A percentile compares a stretch with the other conserved stretches of the same genome.
phyloP scores from a whole-genome alignment of 768 basidiomycete species.

The Tylopilus felleus region DNA sequence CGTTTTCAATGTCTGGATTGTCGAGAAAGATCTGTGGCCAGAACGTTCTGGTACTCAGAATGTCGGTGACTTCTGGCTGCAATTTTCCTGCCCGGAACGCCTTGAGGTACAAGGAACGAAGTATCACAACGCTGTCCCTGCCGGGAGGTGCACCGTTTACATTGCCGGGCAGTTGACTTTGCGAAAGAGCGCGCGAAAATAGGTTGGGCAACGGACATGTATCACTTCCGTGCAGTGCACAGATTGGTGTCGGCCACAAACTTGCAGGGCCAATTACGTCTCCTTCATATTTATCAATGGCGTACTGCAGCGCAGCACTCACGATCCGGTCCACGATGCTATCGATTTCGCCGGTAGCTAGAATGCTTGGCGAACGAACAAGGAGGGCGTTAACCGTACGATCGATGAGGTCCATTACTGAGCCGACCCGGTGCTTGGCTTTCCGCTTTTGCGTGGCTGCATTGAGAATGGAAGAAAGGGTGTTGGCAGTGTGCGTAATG shows the following conservation, averaged over 20 bases:
- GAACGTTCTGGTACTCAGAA: constrained; percentile 57
- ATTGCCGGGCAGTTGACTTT: constrained; percentile 22
- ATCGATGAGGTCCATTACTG: constrained; percentile 77
- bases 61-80: constrained; percentile 55
- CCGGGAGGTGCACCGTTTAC: constrained; percentile 2
- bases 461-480: constrained; percentile 52
- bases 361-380: constrained; percentile 41
- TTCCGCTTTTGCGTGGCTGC: constrained; percentile 47
- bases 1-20: constrained; percentile 69
- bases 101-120: constrained; percentile 52
- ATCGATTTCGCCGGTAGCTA: constrained; percentile 64
- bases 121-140: constrained; percentile 18
- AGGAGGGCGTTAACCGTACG: constrained; percentile 60
- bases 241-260: constrained; percentile 57
- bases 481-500: constrained; percentile 60
- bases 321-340: constrained; percentile 65
- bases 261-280: constrained; percentile 34
- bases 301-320: constrained; percentile 73
- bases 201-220: constrained; percentile 52
- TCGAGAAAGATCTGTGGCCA: constrained; percentile 79
- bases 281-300: constrained; percentile 58
- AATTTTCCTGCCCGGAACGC: constrained; percentile 63
- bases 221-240: constrained; percentile 58
- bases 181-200: constrained; percentile 42
- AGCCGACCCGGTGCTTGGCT: constrained; percentile 53